Base-by-base conservation (phyloP, 306 rosid genomes). In the Acmispon strigosus region DNA sequence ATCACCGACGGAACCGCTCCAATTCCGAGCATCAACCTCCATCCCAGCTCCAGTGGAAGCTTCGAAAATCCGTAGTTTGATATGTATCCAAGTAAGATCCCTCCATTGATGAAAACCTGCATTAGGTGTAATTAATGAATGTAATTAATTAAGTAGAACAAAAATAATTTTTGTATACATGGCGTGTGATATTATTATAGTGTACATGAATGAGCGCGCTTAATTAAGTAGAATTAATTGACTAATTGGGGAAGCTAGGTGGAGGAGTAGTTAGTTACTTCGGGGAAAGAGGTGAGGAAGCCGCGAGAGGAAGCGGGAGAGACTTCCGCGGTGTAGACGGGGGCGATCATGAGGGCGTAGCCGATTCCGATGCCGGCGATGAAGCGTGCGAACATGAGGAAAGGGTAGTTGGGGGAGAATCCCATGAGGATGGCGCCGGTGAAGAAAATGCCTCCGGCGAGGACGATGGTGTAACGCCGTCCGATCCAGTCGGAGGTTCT, bases 401-500 rank as follows among this genome's bases (percentile, higher is more conserved):
- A 94, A 17, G 88, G 1, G 17, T 88, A 94, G 85, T 90, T 89
- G n/a, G 96, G 73, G 11, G 98, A 85, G 18, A 88, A 83, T 0
- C 98, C 98, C 98, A 94, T 94, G 64, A 94, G 96, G 10, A 87
- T 27, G 24, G 98, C 94, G 15, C 97, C 98, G 7, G 18, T 79
- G 47, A 90, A 89, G 85, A 94, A 89, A 49, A 94, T 90, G 0
- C 24, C 82, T 0, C 90, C 92, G 6, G 97, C 90, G 0, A 94
- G 64, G 0, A 86, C 88, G 7, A 90, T 94, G 15, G 97, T 94
- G 80, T 90, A 90, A 8, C 96, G 94, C 2, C 98, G 87, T 0
- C 98, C 98, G 0, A 94, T 79, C 97, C 94, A 94, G 55, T 94
- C 97, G 1, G 97, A 94, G 7, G 97, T 94, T 84, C 88, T 76